Evolutionary conservation across 768 basidiomycete species (phyloP), one percentile per base, ranked within the genome.

Genomic region (Phanerochaete carnosa): DNA sequence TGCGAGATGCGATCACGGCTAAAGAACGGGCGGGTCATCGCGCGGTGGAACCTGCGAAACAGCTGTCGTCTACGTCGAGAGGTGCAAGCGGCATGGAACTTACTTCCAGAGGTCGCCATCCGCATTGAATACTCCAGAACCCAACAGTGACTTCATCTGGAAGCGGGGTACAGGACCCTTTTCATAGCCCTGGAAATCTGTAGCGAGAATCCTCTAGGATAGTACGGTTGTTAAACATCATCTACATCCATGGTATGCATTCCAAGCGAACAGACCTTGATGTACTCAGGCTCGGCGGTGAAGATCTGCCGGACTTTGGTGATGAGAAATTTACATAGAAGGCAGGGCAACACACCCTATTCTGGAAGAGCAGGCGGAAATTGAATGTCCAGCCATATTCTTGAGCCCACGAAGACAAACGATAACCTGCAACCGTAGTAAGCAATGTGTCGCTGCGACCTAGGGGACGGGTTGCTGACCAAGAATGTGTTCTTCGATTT

Each of bases 41-140:
- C 66, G 15, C 88, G 83, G 67, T 89, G 87, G 64, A 87, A 81
- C 66, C 87, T 84, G 55, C 16, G 6, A 1, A 50, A 7, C 22
- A 60, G 25, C 25, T 43, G 13, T 5, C 16, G 16, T 12, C 7
- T 62, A 47, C 3, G 22, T 8, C 16, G 23, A 9, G 46, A 5
- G n/a, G 46, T 19, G 1, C 12, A 19, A 47, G 3, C 26, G 12
- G 12, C 25, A 51, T 30, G 9, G 45, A 19, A 50, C 71, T 35
- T 66, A 88, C 85, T 85, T 89, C 89, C 88, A 89, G 71, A 82
- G 77, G 1, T 87, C 84, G 79, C 84, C 82, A 64, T 84, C 83
- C 2, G 82, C 77, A 61, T 82, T 85, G 72, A 87, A 86, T 0
- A 87, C 83, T 0, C 86, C 86, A 7, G 76, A 76, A 19, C 86